A percentile compares a stretch with the other conserved stretches of the same genome.
These are phyloP conservation scores for Gaeumannomyces tritici DNA, from an alignment of 2,329 filamentous ascomycete genomes.

Conservation along the genomic window DNA sequence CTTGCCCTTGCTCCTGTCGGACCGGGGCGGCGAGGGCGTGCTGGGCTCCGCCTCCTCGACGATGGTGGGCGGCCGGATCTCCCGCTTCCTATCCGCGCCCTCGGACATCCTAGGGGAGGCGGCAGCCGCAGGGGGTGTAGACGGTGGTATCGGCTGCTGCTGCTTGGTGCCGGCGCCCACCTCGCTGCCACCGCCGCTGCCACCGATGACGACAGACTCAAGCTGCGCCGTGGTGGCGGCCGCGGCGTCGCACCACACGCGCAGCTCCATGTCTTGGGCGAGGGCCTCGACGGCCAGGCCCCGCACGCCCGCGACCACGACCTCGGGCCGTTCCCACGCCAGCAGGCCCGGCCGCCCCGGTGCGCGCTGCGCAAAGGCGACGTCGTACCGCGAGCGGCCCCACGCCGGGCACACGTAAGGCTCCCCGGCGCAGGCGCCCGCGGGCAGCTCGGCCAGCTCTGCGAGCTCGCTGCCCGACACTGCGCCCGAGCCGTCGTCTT, in stretches of 20 bases:
- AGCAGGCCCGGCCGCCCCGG: conserved; percentile 32
- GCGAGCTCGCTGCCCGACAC: conserved; percentile 9
- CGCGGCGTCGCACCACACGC: conserved; percentile 7
- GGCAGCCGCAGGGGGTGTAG: neutral
- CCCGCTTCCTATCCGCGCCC: neutral
- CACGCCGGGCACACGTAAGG: conserved; percentile 38
- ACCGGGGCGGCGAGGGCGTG: neutral
- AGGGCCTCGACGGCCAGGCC: conserved; percentile 30
- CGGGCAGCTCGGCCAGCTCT: conserved; percentile 6
- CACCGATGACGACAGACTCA: conserved; percentile 14
- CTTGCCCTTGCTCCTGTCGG: neutral
- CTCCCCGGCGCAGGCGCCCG: conserved; percentile 7
- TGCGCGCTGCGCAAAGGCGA: conserved; percentile 29
- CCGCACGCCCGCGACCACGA: conserved; percentile 31
- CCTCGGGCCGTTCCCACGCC: conserved; percentile 37
- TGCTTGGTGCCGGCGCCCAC: neutral
- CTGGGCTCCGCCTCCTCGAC: neutral
- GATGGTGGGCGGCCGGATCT: neutral
- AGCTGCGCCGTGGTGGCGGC: conserved; percentile 18
- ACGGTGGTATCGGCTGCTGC: neutral
- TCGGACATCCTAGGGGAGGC: neutral
- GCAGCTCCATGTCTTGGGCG: conserved; percentile 26
- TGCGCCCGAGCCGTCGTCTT: conserved; percentile 10
- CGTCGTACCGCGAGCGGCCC: conserved; percentile 32
- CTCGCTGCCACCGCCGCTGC: too few species aligned